These are phyloP conservation scores for Discostella stelligeroides DNA, from an alignment of 108 stramenopile species.

Conservation along the genomic window DNA sequence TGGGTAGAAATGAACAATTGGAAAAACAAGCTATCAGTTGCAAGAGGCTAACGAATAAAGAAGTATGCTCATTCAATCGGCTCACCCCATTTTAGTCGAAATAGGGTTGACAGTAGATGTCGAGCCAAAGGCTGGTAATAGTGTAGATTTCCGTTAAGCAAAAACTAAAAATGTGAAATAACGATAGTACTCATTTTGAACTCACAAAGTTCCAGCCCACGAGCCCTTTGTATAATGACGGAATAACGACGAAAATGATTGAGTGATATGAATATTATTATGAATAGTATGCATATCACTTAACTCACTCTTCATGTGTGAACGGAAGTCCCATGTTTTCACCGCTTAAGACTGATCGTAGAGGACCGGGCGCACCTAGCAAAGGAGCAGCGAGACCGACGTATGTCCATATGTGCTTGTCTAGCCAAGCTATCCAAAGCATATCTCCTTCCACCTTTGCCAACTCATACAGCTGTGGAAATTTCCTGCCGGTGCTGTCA, in stretches of 20 bases:
- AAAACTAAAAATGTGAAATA: background rate
- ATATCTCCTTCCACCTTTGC: slow-evolving; percentile 77
- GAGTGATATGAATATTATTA: too few relatives aligned
- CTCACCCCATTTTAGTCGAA: slow-evolving; percentile 62
- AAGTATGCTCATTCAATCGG: background rate
- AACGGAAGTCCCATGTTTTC: slow-evolving; percentile 92
- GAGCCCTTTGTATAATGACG: slow-evolving; percentile 16
- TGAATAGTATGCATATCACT: too few relatives aligned
- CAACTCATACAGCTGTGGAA: slow-evolving; percentile 65
- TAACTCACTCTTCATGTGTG: slow-evolving; percentile 53
- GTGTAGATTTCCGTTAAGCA: background rate
- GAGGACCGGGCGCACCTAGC: slow-evolving; percentile 83
- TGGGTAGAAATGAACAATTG: background rate
- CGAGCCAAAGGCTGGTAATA: slow-evolving; percentile 67
- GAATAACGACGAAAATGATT: too few relatives aligned
- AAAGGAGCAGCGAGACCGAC: slow-evolving; percentile 81
- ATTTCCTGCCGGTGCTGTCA: slow-evolving; percentile 20
- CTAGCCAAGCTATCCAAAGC: slow-evolving; percentile 81
- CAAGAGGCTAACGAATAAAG: background rate
- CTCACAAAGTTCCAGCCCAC: slow-evolving; percentile 79
- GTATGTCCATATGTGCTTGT: slow-evolving; percentile 81
- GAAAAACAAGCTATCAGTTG: background rate
- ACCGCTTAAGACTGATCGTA: slow-evolving; percentile 81
- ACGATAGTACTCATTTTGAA: slow-evolving; percentile 1
- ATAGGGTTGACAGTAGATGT: slow-evolving; percentile 80